Base-by-base conservation (phyloP, 768 basidiomycete species). In the Lactifluus echinatus region DNA sequence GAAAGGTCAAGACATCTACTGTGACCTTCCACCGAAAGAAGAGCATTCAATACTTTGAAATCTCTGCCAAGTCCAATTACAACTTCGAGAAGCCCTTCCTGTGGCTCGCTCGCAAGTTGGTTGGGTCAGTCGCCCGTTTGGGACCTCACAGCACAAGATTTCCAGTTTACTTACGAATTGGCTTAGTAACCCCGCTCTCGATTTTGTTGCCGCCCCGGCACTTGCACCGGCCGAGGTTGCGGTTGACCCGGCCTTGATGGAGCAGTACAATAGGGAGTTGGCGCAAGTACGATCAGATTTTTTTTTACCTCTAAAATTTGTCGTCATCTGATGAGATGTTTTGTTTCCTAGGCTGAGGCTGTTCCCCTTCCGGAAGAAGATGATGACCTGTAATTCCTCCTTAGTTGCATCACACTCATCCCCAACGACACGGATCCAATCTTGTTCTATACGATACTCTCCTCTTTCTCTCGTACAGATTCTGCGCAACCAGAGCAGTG, bases 1-100 rank as follows among this genome's bases (percentile, higher is more conserved):
- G 96, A 62, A 99, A 99, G 82, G 96, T 99, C 65, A 99, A 98
- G 81, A 98, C 95, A 23, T 91, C 91, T 50, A 84, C 87, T 42
- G 96, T 99, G 60, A 99, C 96, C 44, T 99, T 99, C 87, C 96
- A 98, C 81, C 82, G 96, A 70, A 99, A 99, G 90, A 99, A 99
- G 82, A 97, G 95, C 75, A 81, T 99, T 51, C 96, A 98, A 71
- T 99, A 99, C 79, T 99, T 94, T 71, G 96, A 99, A 69, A 98
- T 99, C 65, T 98, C 96, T 0, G 96, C 96, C 53, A 99, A 99
- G 76, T 97, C 94, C 45, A 99, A 99, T 80, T 99, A 98, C 74
- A 99, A 99, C 80, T 98, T 98, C 69, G 96, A 99, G 76, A 97
- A 97, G 73, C 96, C 96, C 49, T 98, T 99, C 91, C 81, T 99